These are phyloP conservation scores for Cytospora piceae DNA, from an alignment of 2,329 filamentous ascomycete genomes.

Conservation along the genomic window DNA sequence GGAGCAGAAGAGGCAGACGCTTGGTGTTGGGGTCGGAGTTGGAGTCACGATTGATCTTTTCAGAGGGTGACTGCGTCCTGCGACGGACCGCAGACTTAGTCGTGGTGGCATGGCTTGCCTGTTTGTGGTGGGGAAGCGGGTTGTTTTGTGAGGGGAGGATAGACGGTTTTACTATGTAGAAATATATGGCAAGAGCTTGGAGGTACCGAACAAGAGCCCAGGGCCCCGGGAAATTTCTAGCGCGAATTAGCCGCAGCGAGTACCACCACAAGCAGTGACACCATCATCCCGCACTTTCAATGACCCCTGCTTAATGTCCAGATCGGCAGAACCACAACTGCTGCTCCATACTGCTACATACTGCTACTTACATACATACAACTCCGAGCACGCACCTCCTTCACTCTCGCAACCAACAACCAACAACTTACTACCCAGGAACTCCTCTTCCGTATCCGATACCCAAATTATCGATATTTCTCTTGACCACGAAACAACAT, in stretches of 20 bases:
- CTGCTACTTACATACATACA: too few relatives aligned
- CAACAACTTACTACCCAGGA: background rate
- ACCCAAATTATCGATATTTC: background rate
- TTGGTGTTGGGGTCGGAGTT: conserved; percentile 18
- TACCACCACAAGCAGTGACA: background rate
- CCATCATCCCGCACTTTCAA: background rate
- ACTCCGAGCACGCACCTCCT: too few relatives aligned
- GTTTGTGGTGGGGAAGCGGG: background rate
- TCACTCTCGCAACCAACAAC: background rate
- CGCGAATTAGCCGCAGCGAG: background rate
- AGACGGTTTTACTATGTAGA: background rate
- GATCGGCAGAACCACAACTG: background rate
- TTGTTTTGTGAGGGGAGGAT: conserved; percentile 6
- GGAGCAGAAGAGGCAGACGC: conserved; percentile 41
- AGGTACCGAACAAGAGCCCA: background rate
- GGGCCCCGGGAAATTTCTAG: background rate
- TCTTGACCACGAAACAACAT: background rate
- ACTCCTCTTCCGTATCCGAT: background rate
- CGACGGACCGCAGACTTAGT: conserved; percentile 36
- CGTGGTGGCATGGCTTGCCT: conserved; percentile 38
- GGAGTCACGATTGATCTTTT: background rate
- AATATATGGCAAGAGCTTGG: background rate
- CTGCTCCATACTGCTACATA: background rate
- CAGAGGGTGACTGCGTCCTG: conserved; percentile 31
- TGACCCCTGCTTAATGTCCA: background rate